Conservation (phyloP, 1,284 basidiomycete genomes). For the Malassezia yamatoensis region DNA sequence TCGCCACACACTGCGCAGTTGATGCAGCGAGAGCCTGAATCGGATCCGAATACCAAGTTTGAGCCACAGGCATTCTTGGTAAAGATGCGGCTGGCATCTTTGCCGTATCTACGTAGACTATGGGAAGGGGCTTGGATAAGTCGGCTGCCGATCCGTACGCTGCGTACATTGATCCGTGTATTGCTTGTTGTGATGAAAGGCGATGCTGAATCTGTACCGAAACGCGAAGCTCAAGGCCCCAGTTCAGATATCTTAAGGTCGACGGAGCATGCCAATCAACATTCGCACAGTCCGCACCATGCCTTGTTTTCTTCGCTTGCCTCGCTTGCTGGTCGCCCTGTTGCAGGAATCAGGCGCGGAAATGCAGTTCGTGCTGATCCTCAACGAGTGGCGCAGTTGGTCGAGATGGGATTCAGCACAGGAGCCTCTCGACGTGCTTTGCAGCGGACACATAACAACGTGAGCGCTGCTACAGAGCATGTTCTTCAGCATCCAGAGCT, state of each 20-base stretch:
- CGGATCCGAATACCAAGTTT: conserved; percentile 50
- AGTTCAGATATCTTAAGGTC: not conserved
- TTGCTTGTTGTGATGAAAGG: conserved; percentile 71
- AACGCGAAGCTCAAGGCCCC: not conserved
- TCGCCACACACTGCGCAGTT: conserved; percentile 70
- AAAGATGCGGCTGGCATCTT: conserved; percentile 61
- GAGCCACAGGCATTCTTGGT: conserved; percentile 78
- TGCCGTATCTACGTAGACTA: conserved; percentile 61
- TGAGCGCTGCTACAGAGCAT: conserved; percentile 78
- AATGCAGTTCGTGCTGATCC: conserved; percentile 26
- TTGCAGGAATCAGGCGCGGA: not conserved
- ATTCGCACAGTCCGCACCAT: not conserved
- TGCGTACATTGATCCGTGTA: conserved; percentile 62
- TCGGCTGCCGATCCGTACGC: conserved; percentile 55
- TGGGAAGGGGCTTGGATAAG: conserved; percentile 82
- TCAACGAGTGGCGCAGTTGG: conserved; percentile 63
- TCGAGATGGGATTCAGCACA: conserved; percentile 93
- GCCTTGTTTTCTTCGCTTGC: conserved; percentile 17
- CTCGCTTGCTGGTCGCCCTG: conserved; percentile 14
- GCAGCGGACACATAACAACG: conserved; percentile 72
- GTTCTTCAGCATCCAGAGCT: conserved; percentile 55
- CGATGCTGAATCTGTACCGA: conserved; percentile 52
- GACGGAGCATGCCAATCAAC: no score
- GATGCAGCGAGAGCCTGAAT: conserved; percentile 18
- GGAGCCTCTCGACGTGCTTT: conserved; percentile 74